phyloP scores from a whole-genome alignment of 2,329 filamentous ascomycete species.

The Paracorniculantispora psalliotae region DNA sequence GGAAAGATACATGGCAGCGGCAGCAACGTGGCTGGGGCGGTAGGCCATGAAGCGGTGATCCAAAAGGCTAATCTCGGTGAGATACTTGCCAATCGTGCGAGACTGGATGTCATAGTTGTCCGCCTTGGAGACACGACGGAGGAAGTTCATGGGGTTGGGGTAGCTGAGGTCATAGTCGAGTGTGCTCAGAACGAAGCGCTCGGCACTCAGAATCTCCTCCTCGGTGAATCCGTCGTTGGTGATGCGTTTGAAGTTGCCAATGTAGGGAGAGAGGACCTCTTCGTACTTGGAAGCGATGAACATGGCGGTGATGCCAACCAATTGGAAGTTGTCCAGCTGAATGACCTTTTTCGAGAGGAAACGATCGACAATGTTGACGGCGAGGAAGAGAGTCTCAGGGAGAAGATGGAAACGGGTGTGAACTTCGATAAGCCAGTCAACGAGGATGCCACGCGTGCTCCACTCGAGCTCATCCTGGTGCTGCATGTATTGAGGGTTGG shows the following conservation, averaged over 20 bases:
- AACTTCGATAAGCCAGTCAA: slow-evolving; percentile 98
- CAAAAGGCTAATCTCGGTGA: slow-evolving; percentile 93
- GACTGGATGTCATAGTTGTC: slow-evolving; percentile 99
- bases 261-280: slow-evolving; percentile 93
- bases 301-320: slow-evolving; percentile 98
- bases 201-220: slow-evolving; percentile 92
- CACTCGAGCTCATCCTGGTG: slow-evolving; percentile 94
- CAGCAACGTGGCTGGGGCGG: slow-evolving; percentile 84
- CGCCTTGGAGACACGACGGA: slow-evolving; percentile 96
- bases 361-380: slow-evolving; percentile 97
- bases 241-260: slow-evolving; percentile 94
- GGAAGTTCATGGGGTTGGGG: slow-evolving; percentile 99
- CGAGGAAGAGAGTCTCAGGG: slow-evolving; percentile 92
- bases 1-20: slow-evolving; percentile 90
- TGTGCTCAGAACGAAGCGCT: slow-evolving; percentile 85
- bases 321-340: slow-evolving; percentile 88
- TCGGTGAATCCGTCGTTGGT: slow-evolving; percentile 95
- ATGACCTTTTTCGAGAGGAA: slow-evolving; percentile 95
- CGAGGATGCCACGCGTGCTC: slow-evolving; percentile 96
- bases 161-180: slow-evolving; percentile 97
- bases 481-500: slow-evolving; percentile 91
- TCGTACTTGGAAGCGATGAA: slow-evolving; percentile 99
- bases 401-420: slow-evolving; percentile 94
- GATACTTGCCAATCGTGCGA: slow-evolving; percentile 92
- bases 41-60: slow-evolving; percentile 92